phyloP scores from a whole-genome alignment of 495 filamentous ascomycete genomes.

The Xylona heveae region DNA sequence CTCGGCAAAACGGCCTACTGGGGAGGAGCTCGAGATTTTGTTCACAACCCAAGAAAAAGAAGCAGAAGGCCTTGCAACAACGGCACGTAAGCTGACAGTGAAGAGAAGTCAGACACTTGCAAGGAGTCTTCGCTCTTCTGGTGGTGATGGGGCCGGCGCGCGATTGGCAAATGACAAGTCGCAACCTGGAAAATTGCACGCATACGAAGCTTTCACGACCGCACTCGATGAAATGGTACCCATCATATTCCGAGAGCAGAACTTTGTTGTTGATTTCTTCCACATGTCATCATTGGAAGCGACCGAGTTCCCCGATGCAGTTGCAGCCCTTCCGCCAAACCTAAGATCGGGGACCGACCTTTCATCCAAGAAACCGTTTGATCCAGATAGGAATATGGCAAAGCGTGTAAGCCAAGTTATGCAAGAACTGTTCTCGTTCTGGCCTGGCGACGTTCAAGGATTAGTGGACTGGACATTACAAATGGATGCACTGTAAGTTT shows the following conservation, averaged over 20 bases:
- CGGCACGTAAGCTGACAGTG: conserved; percentile 79
- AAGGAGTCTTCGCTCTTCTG: conserved; percentile 49
- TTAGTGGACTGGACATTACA: conserved; percentile 67
- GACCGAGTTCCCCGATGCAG: conserved; percentile 62
- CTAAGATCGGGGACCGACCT: conserved; percentile 46
- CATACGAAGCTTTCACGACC: conserved; percentile 68
- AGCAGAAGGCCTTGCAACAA: conserved; percentile 46
- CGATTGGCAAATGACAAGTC: conserved; percentile 33
- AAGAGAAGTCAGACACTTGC: conserved; percentile 65
- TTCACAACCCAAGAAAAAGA: conserved; percentile 79
- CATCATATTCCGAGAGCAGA: conserved; percentile 76
- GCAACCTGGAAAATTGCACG: conserved; percentile 41
- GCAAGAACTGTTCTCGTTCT: conserved; percentile 68
- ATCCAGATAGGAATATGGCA: conserved; percentile 66
- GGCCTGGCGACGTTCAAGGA: conserved; percentile 56
- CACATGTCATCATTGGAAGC: conserved; percentile 60
- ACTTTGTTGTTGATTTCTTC: conserved; percentile 87
- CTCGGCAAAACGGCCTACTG: conserved; percentile 50
- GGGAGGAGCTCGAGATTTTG: conserved; percentile 70
- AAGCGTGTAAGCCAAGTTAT: conserved; percentile 61
- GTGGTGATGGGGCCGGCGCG: conserved; percentile 38
- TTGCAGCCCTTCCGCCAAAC: conserved; percentile 42
- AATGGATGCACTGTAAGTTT: conserved; percentile 59
- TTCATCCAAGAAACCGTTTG: conserved; percentile 46
- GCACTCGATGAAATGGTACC: conserved; percentile 57